phyloP scores from a whole-genome alignment of 345 rosid species.

The Corchorus olitorius region DNA sequence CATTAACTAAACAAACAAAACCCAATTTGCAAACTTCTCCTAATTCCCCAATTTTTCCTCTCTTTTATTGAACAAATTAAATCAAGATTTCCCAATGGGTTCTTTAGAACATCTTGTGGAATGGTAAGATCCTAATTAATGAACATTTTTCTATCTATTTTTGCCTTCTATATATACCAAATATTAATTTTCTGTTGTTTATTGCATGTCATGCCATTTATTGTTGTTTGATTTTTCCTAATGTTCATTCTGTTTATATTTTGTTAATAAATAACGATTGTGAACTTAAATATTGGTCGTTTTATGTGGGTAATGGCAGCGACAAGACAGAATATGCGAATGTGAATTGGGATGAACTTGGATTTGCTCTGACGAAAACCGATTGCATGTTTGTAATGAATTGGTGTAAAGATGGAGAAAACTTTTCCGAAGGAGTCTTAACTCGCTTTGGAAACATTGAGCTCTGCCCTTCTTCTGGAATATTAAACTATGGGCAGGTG shows the following conservation, averaged over 20 bases:
- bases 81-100: not conserved
- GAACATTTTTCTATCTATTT: not conserved
- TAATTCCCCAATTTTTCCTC: not conserved
- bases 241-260: not conserved
- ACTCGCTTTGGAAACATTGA: constrained; percentile 38
- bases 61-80: not conserved
- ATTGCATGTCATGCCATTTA: not conserved
- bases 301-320: not conserved
- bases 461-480: constrained; percentile 41
- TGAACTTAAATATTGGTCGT: not conserved
- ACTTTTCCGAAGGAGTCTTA: constrained; percentile 30
- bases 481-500: constrained; percentile 58
- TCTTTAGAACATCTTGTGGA: not conserved
- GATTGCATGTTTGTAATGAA: constrained; percentile 54
- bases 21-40: not conserved
- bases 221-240: not conserved
- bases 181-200: not conserved
- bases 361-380: constrained; percentile 34
- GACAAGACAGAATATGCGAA: constrained; percentile 23
- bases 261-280: not conserved
- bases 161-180: not conserved
- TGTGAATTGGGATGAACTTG: constrained; percentile 46
- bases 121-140: not conserved
- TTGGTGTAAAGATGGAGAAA: constrained; percentile 25
- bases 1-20: not conserved